phyloP scores from a whole-genome alignment of 1,139 yeast species.

The Yamadazyma siamensis region DNA sequence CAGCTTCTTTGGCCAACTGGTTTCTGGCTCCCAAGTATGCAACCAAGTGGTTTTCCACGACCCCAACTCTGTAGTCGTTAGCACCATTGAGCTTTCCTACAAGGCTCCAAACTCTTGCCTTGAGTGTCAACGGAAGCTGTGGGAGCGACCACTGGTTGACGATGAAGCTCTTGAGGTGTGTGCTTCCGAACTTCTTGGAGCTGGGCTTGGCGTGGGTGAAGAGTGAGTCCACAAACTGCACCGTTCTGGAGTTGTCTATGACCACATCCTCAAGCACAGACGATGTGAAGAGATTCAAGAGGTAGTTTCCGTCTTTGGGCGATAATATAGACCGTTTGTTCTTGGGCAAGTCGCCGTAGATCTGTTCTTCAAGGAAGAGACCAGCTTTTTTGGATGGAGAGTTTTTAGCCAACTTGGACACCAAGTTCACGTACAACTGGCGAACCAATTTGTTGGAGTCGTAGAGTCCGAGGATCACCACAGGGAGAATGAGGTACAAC shows the following conservation, averaged over 20 bases:
- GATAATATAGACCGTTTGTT: slow-evolving; percentile 51
- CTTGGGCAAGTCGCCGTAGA: slow-evolving; percentile 39
- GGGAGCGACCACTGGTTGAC: slow-evolving; percentile 41
- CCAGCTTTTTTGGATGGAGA: slow-evolving; percentile 18
- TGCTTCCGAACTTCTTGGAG: slow-evolving; percentile 36
- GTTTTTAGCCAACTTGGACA: slow-evolving; percentile 17
- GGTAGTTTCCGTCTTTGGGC: slow-evolving; percentile 57
- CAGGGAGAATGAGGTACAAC: slow-evolving; percentile 35
- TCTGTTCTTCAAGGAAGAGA: slow-evolving; percentile 38
- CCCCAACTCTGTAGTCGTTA: slow-evolving; percentile 29
- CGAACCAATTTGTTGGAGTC: slow-evolving; percentile 30
- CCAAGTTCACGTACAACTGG: slow-evolving; percentile 21
- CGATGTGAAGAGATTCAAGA: slow-evolving; percentile 42
- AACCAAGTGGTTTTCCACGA: slow-evolving; percentile 27
- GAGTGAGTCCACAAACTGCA: slow-evolving; percentile 22
- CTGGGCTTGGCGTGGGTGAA: slow-evolving; percentile 28
- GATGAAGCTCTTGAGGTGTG: slow-evolving; percentile 36
- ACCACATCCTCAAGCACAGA: slow-evolving; percentile 25
- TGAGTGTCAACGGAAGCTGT: slow-evolving; percentile 30
- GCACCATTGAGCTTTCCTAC: slow-evolving; percentile 18
- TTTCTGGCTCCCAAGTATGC: slow-evolving; percentile 35
- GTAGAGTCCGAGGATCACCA: slow-evolving; percentile 33
- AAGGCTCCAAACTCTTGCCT: slow-evolving; percentile 32
- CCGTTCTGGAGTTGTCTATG: slow-evolving; percentile 27
- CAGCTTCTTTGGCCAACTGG: slow-evolving; percentile 43